A percentile compares a stretch with the other conserved stretches of the same genome.
Evolutionary conservation across 139 green algal species (phyloP).

Genomic region (Penium margaritaceum): DNA sequence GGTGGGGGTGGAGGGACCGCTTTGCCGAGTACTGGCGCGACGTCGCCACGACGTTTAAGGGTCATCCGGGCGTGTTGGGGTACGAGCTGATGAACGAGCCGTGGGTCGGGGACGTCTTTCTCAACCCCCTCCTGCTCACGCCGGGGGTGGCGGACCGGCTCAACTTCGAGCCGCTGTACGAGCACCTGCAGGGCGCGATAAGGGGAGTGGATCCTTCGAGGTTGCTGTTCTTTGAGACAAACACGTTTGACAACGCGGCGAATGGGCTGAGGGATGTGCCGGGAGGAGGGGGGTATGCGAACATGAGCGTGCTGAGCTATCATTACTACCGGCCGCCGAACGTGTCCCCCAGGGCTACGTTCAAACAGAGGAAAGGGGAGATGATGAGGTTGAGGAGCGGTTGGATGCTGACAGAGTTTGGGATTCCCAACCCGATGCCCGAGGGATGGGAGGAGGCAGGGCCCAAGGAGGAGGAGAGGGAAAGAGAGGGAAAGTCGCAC

Average conservation of each 20-base stretch:
- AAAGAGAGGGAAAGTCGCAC: too few relatives aligned
- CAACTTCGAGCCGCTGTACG: constrained; percentile 16
- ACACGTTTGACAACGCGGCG: constrained; percentile 7
- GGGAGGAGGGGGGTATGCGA: constrained; percentile 3
- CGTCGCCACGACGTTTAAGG: not conserved
- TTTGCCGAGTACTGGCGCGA: constrained; percentile 17
- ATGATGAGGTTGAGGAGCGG: not conserved
- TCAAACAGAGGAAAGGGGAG: not conserved
- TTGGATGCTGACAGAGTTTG: constrained; percentile 27
- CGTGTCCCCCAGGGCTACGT: not conserved
- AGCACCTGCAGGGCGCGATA: constrained; percentile 19
- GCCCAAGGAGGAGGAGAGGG: too few relatives aligned
- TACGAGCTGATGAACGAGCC: constrained; percentile 38
- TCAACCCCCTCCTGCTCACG: constrained; percentile 11
- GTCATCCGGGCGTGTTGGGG: constrained; percentile 5
- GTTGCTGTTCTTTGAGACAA: constrained; percentile 25
- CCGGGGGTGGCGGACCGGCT: constrained; percentile 1
- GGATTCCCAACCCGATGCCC: constrained; percentile 4
- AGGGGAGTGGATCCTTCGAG: not conserved
- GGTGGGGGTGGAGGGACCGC: constrained; percentile 3
- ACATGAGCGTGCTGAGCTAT: constrained; percentile 27
- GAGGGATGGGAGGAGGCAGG: not conserved
- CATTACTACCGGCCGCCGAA: constrained; percentile 26
- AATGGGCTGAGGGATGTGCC: constrained; percentile 7
- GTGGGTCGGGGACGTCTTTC: constrained; percentile 18